Evolutionary conservation across 2,329 filamentous ascomycete species (phyloP).

Genomic region (Shiraia sp.): DNA sequence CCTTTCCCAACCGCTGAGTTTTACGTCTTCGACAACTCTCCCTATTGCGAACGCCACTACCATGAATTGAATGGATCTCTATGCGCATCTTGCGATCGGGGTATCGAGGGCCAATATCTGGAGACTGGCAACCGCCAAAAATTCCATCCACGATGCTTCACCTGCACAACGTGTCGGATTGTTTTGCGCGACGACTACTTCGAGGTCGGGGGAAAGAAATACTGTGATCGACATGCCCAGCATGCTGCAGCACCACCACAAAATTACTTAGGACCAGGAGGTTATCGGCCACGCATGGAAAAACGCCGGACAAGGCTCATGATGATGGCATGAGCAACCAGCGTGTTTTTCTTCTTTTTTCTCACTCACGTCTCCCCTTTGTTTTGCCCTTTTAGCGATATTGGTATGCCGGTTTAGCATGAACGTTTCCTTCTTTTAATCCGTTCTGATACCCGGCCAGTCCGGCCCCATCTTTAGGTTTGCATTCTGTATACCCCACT

Average conservation of each 20-base stretch:
- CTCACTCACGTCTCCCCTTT: slow-evolving; percentile 7
- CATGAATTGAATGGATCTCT: slow-evolving; percentile 88
- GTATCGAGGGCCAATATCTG: slow-evolving; percentile 92
- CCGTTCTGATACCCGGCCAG: slow-evolving; percentile 30
- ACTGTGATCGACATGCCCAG: slow-evolving; percentile 86
- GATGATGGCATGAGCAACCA: slow-evolving; percentile 50
- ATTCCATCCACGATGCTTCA: slow-evolving; percentile 86
- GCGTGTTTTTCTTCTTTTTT: slow-evolving; percentile 2
- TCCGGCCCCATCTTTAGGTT: slow-evolving; percentile 14
- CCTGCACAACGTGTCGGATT: slow-evolving; percentile 75
- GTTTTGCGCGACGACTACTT: slow-evolving; percentile 86
- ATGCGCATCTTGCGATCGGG: slow-evolving; percentile 76
- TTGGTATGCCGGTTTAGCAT: slow-evolving; percentile 13
- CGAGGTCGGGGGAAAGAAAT: slow-evolving; percentile 77
- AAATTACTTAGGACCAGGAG: slow-evolving; percentile 45
- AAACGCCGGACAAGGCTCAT: slow-evolving; percentile 55
- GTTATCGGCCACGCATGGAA: slow-evolving; percentile 46
- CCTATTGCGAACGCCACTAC: slow-evolving; percentile 91
- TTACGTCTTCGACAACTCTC: slow-evolving; percentile 84
- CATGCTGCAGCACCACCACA: slow-evolving; percentile 51
- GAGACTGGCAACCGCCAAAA: slow-evolving; percentile 79
- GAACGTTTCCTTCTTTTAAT: slow-evolving; percentile 13
- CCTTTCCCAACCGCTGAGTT: slow-evolving; percentile 89
- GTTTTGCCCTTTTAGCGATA: slow-evolving; percentile 14
- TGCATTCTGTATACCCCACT: slow-evolving; percentile 6